Base-by-base conservation (phyloP, 2,329 filamentous ascomycete genomes). In the Aphanocladium album region DNA sequence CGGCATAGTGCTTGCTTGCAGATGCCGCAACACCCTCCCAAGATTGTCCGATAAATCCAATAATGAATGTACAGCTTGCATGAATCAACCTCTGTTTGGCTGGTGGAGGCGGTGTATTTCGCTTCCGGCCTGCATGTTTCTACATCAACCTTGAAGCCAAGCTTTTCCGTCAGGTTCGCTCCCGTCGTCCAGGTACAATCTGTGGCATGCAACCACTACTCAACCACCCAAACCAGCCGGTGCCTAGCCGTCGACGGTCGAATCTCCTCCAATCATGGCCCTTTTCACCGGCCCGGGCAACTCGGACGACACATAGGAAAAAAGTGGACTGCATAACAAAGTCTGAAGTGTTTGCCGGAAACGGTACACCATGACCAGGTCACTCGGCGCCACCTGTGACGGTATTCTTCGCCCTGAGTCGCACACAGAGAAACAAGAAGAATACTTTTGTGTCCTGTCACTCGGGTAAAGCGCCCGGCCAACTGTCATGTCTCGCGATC, bases 251-350 rank as follows among this genome's bases (percentile, higher is more conserved):
- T 49, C 46, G 23, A 6, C 14, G 16, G 4, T 4, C 2, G 27
- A 50, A 27, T 50, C 55, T 27, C 45, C 21, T 50, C 55, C 55
- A 57, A 57, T 57, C 45, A 41, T 17, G 45, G 45, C 45, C 30
- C 33, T 4, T 43, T 23, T 54, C 23, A 35, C 27, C 45, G 55
- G 45, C 33, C 56, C 37, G 6, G 56, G 47, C 37, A 17, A 43
- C 47, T 51, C 21, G 33, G 55, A 50, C 46, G 56, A 50, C 46
- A 43, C 35, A 43, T 5, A 5, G 25, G 30, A 17, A 23, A 58
- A 58, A 58, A 58, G 56, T 58, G 56, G 56, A 45, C 35, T 33
- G 56, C 12, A 33, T 33, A 33, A 21, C 33, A 51, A 51, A 58
- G 46, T 58, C 47, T 51, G 46, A 50, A 35, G 12, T 25, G n/a